These are phyloP conservation scores for Diospyros kaki DNA, from an alignment of 148 eudicot species.

Conservation along the genomic window DNA sequence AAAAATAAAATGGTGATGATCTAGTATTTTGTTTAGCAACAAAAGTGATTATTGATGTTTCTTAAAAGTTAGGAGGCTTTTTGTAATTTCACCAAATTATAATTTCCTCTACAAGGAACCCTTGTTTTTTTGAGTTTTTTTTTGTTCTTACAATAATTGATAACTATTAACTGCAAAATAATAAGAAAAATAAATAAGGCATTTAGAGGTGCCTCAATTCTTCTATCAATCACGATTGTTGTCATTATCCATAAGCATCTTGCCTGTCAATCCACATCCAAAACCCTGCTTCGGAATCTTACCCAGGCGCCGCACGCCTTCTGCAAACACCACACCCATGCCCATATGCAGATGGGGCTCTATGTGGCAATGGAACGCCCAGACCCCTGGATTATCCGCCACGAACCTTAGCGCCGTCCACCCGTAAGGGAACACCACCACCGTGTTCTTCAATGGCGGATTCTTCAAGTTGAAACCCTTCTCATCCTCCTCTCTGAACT, in stretches of 20 bases:
- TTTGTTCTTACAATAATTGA: too few species aligned
- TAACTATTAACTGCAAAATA: too few species aligned
- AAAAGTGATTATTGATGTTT: too few species aligned
- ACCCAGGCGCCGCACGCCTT: constrained; percentile 34
- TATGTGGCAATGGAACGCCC: constrained; percentile 95
- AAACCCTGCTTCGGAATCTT: constrained; percentile 59
- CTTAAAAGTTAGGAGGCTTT: too few species aligned
- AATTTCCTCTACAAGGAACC: too few species aligned
- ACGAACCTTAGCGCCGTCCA: constrained; percentile 87
- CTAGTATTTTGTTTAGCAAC: too few species aligned
- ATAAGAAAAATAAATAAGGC: too few species aligned
- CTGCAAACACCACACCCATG: constrained; percentile 82
- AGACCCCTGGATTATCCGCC: constrained; percentile 83
- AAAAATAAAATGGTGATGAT: too few species aligned
- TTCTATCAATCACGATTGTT: neutral
- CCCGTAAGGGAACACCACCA: constrained; percentile 67
- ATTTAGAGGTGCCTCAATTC: too few species aligned
- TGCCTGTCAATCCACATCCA: constrained; percentile 63
- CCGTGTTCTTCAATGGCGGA: constrained; percentile 74
- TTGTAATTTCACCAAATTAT: too few species aligned
- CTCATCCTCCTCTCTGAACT: constrained; percentile 41
- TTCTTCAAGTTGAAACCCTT: constrained; percentile 54
- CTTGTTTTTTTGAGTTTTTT: too few species aligned
- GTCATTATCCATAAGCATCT: constrained; percentile 45
- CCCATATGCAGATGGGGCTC: constrained; percentile 97